These are phyloP conservation scores for Aulographum hederae DNA, from an alignment of 2,329 filamentous ascomycete species.

Conservation along the genomic window DNA sequence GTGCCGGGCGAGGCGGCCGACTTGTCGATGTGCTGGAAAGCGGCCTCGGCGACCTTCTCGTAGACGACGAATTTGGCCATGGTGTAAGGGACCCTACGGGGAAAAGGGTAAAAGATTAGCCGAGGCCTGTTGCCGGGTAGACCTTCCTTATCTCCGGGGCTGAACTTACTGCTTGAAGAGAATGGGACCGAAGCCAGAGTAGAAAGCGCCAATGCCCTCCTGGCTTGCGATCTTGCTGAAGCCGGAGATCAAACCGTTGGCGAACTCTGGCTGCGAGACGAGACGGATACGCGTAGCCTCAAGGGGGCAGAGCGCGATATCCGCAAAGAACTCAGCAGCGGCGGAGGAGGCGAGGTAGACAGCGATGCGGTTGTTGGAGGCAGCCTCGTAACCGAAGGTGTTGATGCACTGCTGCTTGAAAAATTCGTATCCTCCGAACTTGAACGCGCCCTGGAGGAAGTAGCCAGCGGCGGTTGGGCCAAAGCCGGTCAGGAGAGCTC, in stretches of 20 bases:
- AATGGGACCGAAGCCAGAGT: slow-evolving; percentile 65
- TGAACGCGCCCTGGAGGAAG: slow-evolving; percentile 86
- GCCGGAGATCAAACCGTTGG: slow-evolving; percentile 59
- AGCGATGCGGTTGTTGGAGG: slow-evolving; percentile 59
- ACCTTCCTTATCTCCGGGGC: too few species aligned
- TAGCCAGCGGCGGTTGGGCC: slow-evolving; percentile 79
- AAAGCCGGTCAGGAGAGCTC: slow-evolving; percentile 68
- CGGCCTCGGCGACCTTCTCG: slow-evolving; percentile 66
- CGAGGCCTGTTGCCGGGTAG: neutral
- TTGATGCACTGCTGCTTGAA: slow-evolving; percentile 90
- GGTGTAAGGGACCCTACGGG: slow-evolving; percentile 74
- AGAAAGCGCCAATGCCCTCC: slow-evolving; percentile 74
- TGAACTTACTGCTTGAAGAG: slow-evolving; percentile 21
- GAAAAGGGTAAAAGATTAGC: neutral
- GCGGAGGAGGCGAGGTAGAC: slow-evolving; percentile 58
- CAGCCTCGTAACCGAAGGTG: slow-evolving; percentile 47
- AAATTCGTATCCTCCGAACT: slow-evolving; percentile 90
- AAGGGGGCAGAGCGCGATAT: slow-evolving; percentile 75
- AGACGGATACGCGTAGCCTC: slow-evolving; percentile 89
- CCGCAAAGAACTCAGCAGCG: slow-evolving; percentile 46
- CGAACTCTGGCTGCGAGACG: slow-evolving; percentile 74
- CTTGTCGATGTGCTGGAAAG: slow-evolving; percentile 55
- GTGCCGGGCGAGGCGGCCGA: slow-evolving; percentile 43
- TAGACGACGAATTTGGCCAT: slow-evolving; percentile 92
- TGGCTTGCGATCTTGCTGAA: slow-evolving; percentile 69